These are phyloP conservation scores for Rutstroemia sp. DNA, from an alignment of 2,329 filamentous ascomycete species.

Conservation along the genomic window DNA sequence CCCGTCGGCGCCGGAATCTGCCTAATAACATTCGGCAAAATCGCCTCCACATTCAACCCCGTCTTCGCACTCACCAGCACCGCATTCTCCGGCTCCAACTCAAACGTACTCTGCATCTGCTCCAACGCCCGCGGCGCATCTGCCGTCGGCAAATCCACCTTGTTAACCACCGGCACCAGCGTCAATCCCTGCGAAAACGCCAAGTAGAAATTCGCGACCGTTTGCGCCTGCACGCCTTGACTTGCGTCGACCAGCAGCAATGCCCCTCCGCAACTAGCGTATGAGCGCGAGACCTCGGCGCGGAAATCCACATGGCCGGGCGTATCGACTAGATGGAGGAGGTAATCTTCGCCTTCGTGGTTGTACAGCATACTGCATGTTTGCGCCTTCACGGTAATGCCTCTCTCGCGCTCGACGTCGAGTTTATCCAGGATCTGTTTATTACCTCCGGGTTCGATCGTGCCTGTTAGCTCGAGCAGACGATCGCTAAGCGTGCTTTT, in stretches of 20 bases:
- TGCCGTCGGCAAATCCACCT: constrained; percentile 86
- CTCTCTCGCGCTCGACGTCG: constrained; percentile 90
- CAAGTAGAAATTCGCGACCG: constrained; percentile 96
- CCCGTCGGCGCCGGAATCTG: constrained; percentile 75
- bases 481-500: constrained; percentile 94
- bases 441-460: constrained; percentile 77
- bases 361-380: constrained; percentile 98
- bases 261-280: constrained; percentile 91
- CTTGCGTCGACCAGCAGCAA: constrained; percentile 90
- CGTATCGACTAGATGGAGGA: constrained; percentile 92
- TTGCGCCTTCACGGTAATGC: constrained; percentile 98
- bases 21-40: constrained; percentile 81
- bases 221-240: constrained; percentile 95
- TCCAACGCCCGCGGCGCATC: constrained; percentile 80
- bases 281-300: constrained; percentile 90
- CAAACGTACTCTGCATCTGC: constrained; percentile 81
- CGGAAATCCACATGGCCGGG: constrained; percentile 97
- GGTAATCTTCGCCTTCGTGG: constrained; percentile 76
- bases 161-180: constrained; percentile 90
- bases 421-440: constrained; percentile 97
- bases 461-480: constrained; percentile 87
- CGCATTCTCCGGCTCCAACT: constrained; percentile 70
- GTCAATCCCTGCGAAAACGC: constrained; percentile 86
- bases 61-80: constrained; percentile 88
- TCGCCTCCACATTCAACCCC: constrained; percentile 74